phyloP scores from a whole-genome alignment of 2,329 filamentous ascomycete genomes.

The Clarireedia paspali region DNA sequence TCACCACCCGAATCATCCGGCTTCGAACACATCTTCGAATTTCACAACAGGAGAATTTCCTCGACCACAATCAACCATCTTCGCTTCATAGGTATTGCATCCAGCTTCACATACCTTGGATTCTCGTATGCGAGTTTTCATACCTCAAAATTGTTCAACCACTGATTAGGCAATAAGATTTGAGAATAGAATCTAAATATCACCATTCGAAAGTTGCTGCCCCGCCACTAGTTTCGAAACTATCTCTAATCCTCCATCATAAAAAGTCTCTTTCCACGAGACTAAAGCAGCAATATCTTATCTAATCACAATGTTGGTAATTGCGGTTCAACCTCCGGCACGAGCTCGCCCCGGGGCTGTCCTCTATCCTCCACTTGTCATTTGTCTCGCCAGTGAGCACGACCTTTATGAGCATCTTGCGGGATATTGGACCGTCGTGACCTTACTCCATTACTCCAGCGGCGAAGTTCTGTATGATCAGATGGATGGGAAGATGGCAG shows the following conservation, averaged over 20 bases:
- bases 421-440: constrained; percentile 23
- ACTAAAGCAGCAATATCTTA: neutral
- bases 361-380: constrained; percentile 25
- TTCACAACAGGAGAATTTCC: neutral
- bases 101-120: neutral
- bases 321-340: constrained; percentile 26
- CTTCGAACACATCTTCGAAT: neutral
- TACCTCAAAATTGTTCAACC: too few relatives aligned
- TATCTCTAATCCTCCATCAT: neutral
- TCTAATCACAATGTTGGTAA: constrained; percentile 4
- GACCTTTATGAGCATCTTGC: constrained; percentile 24
- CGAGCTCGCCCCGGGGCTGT: constrained; percentile 18
- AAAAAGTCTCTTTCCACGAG: neutral
- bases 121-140: too few relatives aligned
- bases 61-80: neutral
- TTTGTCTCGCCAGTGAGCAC: constrained; percentile 20
- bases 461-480: constrained; percentile 23
- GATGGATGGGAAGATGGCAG: constrained; percentile 22
- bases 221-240: neutral
- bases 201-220: neutral
- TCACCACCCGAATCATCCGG: neutral
- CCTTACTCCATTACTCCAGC: constrained; percentile 21
- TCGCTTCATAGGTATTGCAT: neutral
- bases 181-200: neutral
- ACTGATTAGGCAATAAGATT: too few relatives aligned